These are phyloP conservation scores for Zygosaccharomyces lentus DNA, from an alignment of 805 yeast genomes.

Conservation along the genomic window DNA sequence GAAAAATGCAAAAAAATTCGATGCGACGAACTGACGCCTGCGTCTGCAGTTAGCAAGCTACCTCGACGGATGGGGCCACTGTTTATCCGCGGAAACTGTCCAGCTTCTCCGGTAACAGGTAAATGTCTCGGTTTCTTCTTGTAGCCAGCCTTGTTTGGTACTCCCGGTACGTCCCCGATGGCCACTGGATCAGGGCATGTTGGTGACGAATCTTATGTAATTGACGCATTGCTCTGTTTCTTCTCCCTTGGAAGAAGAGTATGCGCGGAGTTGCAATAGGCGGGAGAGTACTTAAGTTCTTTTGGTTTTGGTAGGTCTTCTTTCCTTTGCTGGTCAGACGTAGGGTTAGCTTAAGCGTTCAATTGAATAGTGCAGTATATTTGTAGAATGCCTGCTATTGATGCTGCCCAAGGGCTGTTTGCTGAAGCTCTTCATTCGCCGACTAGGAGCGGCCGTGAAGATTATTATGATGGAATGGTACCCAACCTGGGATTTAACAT, in stretches of 20 bases:
- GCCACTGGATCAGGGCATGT: neutral
- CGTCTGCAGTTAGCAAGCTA: neutral
- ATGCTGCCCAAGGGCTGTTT: neutral
- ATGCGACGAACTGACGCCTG: neutral
- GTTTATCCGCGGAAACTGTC: neutral
- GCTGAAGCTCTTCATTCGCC: neutral
- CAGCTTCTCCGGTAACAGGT: neutral
- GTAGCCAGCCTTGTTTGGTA: neutral
- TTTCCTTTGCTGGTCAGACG: neutral
- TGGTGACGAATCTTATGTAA: constrained; percentile 1
- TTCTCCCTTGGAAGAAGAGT: neutral
- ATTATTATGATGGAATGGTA: constrained; percentile 38
- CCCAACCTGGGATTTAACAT: constrained; percentile 58
- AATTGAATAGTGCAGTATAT: neutral
- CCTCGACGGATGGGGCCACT: neutral
- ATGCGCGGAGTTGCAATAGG: neutral
- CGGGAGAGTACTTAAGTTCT: constrained; percentile 3
- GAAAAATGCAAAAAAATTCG: neutral
- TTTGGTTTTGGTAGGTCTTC: neutral
- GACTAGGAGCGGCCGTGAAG: neutral
- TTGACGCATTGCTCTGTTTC: constrained; percentile 1
- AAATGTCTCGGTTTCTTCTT: constrained; percentile 2
- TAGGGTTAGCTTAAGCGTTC: neutral
- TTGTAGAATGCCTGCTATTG: neutral
- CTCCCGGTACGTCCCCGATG: neutral